Base-by-base conservation (phyloP, 495 filamentous ascomycete species). In the Aspergillus steynii region DNA sequence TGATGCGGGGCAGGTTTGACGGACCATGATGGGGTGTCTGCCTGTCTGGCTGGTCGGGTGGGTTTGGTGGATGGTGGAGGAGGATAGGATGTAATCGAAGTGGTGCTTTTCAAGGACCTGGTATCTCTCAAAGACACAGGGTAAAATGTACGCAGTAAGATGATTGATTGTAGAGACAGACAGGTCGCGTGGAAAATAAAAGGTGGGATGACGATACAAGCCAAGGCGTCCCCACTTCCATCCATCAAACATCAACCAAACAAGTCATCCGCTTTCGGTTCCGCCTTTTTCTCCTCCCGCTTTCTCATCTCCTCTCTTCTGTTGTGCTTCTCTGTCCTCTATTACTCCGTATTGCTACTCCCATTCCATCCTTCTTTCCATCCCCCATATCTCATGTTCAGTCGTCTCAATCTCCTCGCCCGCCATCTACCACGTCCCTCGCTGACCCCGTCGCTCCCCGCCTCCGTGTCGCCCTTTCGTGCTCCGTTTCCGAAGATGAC, bases 361-460 rank as follows among this genome's bases (percentile, higher is more conserved):
- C 29, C 32, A n/a, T 59, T 47, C 49, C 55, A 29, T 56, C 62
- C 47, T 27, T 48, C 48, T 27, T 25, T 31, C 25, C 32, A 52
- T 45, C 15, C 20, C 20, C 20, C 20, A 0, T 37, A 46, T 58
- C 67, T 59, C 64, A 96, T 96, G 93, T 88, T 92, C 71, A 80
- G 82, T 53, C 85, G 93, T 61, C 72, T 96, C 53, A 86, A 79
- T 29, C 90, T 91, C 66, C 68, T 96, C 28, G 80, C 88, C 57
- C 85, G 89, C 56, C 92, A 96, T 69, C 74, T 96, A 46, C 82
- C 86, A 50, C 81, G 83, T 56, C 84, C 86, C 53, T 76, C 84
- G 9, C 82, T 87, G 15, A 82, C 80, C 59, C 77, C 82, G 61
- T 74, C 77, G 25, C 26, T 61, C 20, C 63, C 65, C 12, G 80